Evolutionary conservation across 139 green algal species (phyloP), one percentile per base, ranked within the genome.

Genomic region (Micromonas pusilla): DNA sequence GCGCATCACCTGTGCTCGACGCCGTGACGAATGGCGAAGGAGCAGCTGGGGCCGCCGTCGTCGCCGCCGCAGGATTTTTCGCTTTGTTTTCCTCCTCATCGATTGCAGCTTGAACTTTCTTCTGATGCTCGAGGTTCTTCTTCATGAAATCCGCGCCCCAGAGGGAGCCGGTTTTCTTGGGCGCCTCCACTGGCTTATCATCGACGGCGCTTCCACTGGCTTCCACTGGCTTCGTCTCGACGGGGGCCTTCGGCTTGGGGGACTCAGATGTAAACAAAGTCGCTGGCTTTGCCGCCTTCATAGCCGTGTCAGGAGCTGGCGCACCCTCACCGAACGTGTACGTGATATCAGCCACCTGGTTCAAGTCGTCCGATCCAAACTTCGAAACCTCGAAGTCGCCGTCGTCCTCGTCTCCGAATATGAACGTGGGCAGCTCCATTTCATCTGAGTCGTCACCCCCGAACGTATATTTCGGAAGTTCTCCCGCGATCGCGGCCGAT

Each of bases 31-130:
- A 32, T 16, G 53, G 53, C 9, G 68, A 39, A 63, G 37, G 25
- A 38, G 68, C n/a, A 37, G 1, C 63, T 4, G 63, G 13, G 21
- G 21, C 36, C 60, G 23, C 37, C 2, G 68, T 20, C 1, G 68
- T 5, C 19, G 19, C 37, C 32, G 68, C 37, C 68, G 37, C 36
- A 16, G n/a, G n/a, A n/a, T n/a, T n/a, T n/a, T 1, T 39, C 2
- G n/a, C 63, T 70, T 34, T 34, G 1, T 34, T 62, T 65, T 75
- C 68, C 53, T 75, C 68, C 30, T 75, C 68, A 39, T 75, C 68
- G 30, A 75, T 75, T 1, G 68, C 68, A 16, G 23, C 38, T 33
- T 75, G 68, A 9, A 75, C 68, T 26, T 75, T 75, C 38, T 60
- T 62, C 30, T 75, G 68, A 33, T 75, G 68, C 37, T 60, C 68